Conservation (phyloP, 371 early-diverging fungal genomes). For the Lichtheimia corymbifera region DNA sequence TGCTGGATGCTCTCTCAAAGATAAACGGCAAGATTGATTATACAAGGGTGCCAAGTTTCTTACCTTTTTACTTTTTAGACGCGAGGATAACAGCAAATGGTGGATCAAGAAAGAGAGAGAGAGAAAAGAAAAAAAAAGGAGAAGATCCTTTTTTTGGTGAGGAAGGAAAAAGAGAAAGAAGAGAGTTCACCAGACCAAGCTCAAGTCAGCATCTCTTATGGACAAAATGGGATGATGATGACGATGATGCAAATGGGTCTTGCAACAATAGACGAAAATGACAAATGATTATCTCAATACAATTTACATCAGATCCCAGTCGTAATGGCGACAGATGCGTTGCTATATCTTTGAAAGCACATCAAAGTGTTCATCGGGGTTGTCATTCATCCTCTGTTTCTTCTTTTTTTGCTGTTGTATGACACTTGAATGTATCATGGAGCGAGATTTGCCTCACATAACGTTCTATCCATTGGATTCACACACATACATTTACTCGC, state of each 20-base stretch:
- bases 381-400: no score
- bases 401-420: no score
- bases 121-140: not conserved
- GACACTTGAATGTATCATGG: no score
- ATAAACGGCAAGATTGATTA: not conserved
- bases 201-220: not conserved
- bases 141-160: not conserved
- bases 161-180: constrained; percentile 1
- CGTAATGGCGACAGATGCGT: constrained; percentile 3
- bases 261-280: constrained; percentile 3
- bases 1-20: not conserved
- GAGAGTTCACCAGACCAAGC: not conserved
- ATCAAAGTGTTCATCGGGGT: no score
- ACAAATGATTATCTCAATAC: not conserved
- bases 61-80: constrained; percentile 8
- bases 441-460: no score
- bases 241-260: constrained; percentile 4
- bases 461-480: not conserved
- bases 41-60: constrained; percentile 7
- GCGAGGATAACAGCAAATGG: constrained; percentile 6
- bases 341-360: no score
- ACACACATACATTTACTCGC: not conserved
- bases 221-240: constrained; percentile 3
- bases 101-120: constrained; percentile 1
- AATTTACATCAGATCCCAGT: constrained; percentile 2